Conservation (phyloP, 2,329 filamentous ascomycete species). For the Thielaviopsis punctulata region DNA sequence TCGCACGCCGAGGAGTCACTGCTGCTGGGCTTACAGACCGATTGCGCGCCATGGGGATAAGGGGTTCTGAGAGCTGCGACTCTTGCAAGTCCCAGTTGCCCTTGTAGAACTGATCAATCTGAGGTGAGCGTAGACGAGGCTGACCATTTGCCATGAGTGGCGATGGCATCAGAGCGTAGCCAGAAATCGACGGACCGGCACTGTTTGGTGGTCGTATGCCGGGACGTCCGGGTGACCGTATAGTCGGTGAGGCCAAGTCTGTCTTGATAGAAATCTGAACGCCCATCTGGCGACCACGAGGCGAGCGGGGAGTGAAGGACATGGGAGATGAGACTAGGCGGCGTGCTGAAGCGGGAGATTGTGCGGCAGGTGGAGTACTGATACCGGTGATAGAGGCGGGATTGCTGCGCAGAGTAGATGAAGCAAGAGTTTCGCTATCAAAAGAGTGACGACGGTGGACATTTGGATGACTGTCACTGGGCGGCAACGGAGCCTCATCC, state of each 20-base stretch:
- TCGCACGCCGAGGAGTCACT: not conserved
- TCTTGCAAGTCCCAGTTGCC: slow-evolving; percentile 7
- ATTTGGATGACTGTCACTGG: not conserved
- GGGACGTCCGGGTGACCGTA: not conserved
- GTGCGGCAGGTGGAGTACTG: not conserved
- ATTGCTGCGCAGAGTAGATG: not conserved
- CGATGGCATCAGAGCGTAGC: not conserved
- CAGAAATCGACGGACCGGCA: not conserved
- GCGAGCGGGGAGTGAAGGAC: not conserved
- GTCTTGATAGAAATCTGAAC: slow-evolving; percentile 4
- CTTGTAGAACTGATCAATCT: not conserved
- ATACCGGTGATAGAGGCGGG: not conserved
- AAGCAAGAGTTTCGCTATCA: not conserved
- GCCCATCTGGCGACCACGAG: not conserved
- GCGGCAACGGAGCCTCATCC: not conserved
- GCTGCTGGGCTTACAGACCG: slow-evolving; percentile 5
- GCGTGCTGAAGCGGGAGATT: not conserved
- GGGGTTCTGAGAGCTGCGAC: slow-evolving; percentile 7
- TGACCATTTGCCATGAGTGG: not conserved
- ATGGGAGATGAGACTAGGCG: not conserved
- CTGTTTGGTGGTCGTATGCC: not conserved
- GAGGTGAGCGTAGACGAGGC: not conserved
- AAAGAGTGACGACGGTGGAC: not conserved
- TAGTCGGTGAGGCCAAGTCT: slow-evolving; percentile 1
- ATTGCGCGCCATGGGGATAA: not conserved